Base-by-base conservation (phyloP, 225 moss, liverwort and hornwort genomes). In the Pleurozium schreberi region DNA sequence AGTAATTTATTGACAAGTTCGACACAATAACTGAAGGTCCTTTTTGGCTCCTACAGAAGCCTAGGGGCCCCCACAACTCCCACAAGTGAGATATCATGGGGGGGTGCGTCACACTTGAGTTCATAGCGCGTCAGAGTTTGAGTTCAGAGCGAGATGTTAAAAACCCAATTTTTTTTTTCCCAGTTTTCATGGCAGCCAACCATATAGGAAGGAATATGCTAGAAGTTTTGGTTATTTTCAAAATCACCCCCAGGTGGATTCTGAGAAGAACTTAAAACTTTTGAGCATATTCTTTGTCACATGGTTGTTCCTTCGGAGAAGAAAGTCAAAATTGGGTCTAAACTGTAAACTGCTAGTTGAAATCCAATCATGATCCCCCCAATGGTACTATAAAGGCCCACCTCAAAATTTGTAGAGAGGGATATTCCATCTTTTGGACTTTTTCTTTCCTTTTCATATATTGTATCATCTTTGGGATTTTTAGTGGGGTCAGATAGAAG, bases 171-270 rank as follows among this genome's bases (percentile, higher is more conserved):
- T 50, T 76, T 75, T 52, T 34, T 5, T n/a, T n/a, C n/a, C 18
- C 8, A 13, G 5, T 34, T 52, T 52, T 52, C 34, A 34, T 52
- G 52, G 13, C 22, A 34, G 34, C 10, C 52, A 21, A 23, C 36
- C 36, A 53, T 12, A 2, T 6, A 2, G 25, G 15, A 53, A 77
- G 14, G 23, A 77, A 77, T 53, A 53, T 55, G 4, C 25, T 77
- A 4, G 25, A 53, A 53, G 12, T 2, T 38, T 53, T 23, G 25
- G 25, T 25, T 38, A 15, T 25, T 77, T 20, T 38, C 9, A 38
- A 77, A 34, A 5, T 9, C 9, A 2, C 36, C 1, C 0, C 1
- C 0, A 9, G 9, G 2, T 31, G 19, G 12, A 14, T 8, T 52
- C 22, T 52, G 52, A 76, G 14, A 52, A 36, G 3, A 52, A 52